Evolutionary conservation across 1,139 yeast genomes (phyloP), one percentile per base, ranked within the genome.

Genomic region (Diutina rugosa): DNA sequence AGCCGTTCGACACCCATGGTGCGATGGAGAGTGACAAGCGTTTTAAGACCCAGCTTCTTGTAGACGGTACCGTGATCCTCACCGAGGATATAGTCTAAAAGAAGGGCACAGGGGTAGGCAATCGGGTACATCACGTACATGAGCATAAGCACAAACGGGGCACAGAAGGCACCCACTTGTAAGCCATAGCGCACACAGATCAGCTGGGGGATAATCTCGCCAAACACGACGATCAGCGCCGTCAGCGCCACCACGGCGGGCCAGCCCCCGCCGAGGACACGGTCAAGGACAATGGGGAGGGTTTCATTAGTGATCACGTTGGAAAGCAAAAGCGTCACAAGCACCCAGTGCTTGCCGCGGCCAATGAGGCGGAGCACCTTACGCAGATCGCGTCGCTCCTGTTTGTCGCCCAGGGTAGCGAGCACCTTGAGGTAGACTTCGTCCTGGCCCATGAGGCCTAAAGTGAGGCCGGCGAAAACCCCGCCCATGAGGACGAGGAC

Each of bases 361-460:
- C 87, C 82, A 57, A 91, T 80, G 62, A 93, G 74, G 35, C 73
- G 68, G 57, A 93, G 77, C 53, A 93, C 98, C 62, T 81, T 85
- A 38, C 74, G 70, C n/a, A 98, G 95, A 60, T 84, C 79, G 58
- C 72, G 76, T 51, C 86, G 79, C 69, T 93, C 98, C 21, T 68
- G 63, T 2, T 72, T 69, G 29, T 81, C 82, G 35, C 86, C 85
- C 51, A 81, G 74, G 29, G 80, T 75, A 52, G 84, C 80, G 61
- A 87, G 83, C 32, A 87, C 95, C 66, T 84, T 85, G 59, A 86
- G 72, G 64, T 90, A 89, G 48, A 91, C 95, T 70, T 91, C 98
- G 69, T 93, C 98, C 70, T 91, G 98, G 60, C 98, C 98, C 99
- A 93, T 93, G 41, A 93, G 78, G 2, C 95, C 98, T 57, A 93